Percentiles rank a stretch among this genome's conserved stretches.
phyloP scores from a whole-genome alignment of 148 eudicot species.

The Chenopodium album region DNA sequence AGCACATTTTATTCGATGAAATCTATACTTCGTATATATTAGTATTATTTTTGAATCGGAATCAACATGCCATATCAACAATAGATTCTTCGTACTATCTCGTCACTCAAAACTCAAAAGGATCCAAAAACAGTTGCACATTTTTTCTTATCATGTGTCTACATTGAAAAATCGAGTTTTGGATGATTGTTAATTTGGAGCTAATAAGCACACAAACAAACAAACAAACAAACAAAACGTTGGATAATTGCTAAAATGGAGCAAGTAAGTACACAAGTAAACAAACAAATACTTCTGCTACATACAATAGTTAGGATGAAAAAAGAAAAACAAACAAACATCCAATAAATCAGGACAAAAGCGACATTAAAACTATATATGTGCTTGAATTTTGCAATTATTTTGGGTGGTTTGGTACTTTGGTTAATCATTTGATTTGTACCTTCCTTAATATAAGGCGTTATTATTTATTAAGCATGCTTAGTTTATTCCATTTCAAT shows the following conservation, averaged over 20 bases:
- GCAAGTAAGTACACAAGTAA: not conserved
- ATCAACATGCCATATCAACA: no score
- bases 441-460: conserved; percentile 10
- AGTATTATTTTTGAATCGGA: no score
- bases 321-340: not conserved
- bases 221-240: not conserved
- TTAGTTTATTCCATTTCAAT: conserved; percentile 12
- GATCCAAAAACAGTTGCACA: no score
- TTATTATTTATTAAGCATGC: conserved; percentile 16
- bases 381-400: not conserved
- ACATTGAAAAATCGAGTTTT: no score
- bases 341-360: not conserved
- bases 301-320: not conserved
- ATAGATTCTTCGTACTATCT: no score
- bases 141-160: no score
- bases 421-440: not conserved
- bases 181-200: not conserved
- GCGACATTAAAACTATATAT: not conserved
- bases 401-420: not conserved
- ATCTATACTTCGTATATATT: no score
- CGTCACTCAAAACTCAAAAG: no score
- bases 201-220: not conserved
- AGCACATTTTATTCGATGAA: no score
- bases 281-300: not conserved
- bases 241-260: not conserved